phyloP scores from a whole-genome alignment of 148 eudicot genomes.

The Fagopyrum homotropicum region DNA sequence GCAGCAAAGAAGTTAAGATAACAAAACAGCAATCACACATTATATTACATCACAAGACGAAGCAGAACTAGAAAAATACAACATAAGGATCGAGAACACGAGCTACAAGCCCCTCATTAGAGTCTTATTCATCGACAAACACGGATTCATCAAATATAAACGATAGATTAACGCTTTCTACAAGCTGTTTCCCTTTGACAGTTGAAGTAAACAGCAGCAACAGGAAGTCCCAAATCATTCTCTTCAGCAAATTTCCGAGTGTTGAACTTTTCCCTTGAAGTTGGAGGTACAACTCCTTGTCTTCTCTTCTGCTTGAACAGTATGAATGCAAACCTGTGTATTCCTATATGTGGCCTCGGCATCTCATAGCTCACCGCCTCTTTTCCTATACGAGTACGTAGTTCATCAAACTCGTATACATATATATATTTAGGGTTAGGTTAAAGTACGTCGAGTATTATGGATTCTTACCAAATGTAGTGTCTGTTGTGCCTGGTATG shows the following conservation, averaged over 20 bases:
- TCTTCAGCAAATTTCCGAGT: slow-evolving; percentile 47
- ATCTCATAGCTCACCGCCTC: slow-evolving; percentile 56
- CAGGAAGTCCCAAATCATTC: slow-evolving; percentile 50
- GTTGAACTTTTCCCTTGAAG: slow-evolving; percentile 41
- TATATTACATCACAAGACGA: neutral
- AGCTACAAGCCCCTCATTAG: neutral
- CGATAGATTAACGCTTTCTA: slow-evolving; percentile 33
- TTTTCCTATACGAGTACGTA: slow-evolving; percentile 30
- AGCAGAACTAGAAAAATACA: neutral
- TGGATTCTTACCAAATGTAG: slow-evolving; percentile 49
- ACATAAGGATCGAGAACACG: neutral
- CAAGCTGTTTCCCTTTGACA: slow-evolving; percentile 70
- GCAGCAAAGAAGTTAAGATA: neutral
- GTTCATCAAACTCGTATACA: neutral
- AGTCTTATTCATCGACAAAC: neutral
- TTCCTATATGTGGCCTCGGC: slow-evolving; percentile 67
- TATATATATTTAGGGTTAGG: neutral
- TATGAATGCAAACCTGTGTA: slow-evolving; percentile 63
- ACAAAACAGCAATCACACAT: neutral
- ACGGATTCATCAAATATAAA: neutral
- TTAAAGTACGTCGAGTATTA: neutral
- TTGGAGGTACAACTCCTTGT: slow-evolving; percentile 20
- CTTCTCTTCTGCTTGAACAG: slow-evolving; percentile 57
- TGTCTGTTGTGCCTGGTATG: slow-evolving; percentile 67
- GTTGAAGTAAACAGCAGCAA: slow-evolving; percentile 68